Base-by-base conservation (phyloP, 495 filamentous ascomycete genomes). In the Aspergillus heteromorphus region DNA sequence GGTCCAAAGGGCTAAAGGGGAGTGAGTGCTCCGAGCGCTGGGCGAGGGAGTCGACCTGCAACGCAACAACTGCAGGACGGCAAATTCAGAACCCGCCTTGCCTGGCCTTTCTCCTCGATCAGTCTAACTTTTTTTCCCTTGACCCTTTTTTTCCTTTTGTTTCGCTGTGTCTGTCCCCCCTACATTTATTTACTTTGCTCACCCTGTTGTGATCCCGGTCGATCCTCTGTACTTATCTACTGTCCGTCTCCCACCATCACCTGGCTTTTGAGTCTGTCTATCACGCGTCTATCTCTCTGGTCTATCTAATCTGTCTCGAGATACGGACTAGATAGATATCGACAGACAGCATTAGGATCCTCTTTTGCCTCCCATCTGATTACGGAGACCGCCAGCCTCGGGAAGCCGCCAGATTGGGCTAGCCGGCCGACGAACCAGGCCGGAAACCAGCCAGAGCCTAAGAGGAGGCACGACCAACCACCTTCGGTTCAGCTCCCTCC, bases 401-500 rank as follows among this genome's bases (percentile, higher is more conserved):
- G 51, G 47, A 45, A 58, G 51, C 38, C 47, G 30, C 56, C 45
- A 54, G 48, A 58, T 54, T 36, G 18, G 51, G 56, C 49, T 57
- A 57, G 55, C 34, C 49, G 48, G 38, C 30, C 18, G 10, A n/a
- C 49, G 45, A 38, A 45, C 56, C 38, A 27, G 23, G 18, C 20
- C 30, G 6, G 53, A 31, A n/a, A n/a, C 34, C n/a, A n/a, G 10
- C 4, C 11, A 38, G 34, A 41, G 40, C 27, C 41, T 55, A 55
- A 55, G 21, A 45, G 43, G 34, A 51, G 49, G 30, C 62, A 62
- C 61, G 53, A 56, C 61, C 62, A 57, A 59, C 57, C 57, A 55
- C 52, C 63, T 56, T 47, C 49, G 52, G 55, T 56, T 42, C 49
- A 54, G 57, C 56, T 59, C 49, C 58, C 62, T 64, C 60, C 17